Base-by-base conservation (phyloP, 2,329 filamentous ascomycete genomes). In the Chalara sp. region DNA sequence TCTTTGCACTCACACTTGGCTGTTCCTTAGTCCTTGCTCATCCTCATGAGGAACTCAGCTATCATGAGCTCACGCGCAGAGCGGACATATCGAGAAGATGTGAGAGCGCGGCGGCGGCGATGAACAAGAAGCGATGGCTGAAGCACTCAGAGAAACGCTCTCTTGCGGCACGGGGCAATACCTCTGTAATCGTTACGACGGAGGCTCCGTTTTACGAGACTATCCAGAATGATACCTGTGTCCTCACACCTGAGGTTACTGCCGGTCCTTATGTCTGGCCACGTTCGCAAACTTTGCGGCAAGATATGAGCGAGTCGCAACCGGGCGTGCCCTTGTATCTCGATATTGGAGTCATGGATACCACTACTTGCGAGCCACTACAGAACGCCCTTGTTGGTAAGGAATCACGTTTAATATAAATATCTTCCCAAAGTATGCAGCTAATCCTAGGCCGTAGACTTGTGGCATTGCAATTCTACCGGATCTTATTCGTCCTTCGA, bases 231-330 rank as follows among this genome's bases (percentile, higher is more conserved):
- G 53, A 64, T 45, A 71, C 72, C 30, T 79, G 76, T 56, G 64
- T 77, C 31, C 65, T 79, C 30, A 72, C 69, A 12, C 74, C 75
- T 2, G 76, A 79, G 58, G 72, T 73, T 21, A 78, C 71, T 7
- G 68, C 76, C 58, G 76, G 76, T 0, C 76, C 77, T 11, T 80
- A 79, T 65, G 47, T 68, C 67, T 57, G 44, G 46, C 50, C 55
- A 39, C 37, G 44, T 13, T 51, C 53, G 10, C 55, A 57, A 44
- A 50, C 50, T 10, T 51, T 57, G 31, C 66, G 68, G 28, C 68
- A 71, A 44, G 56, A 69, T 6, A 65, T 71, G 56, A 52, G 54
- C 8, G 68, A 71, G n/a, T 57, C 53, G 35, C 63, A 71, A 53
- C 46, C 40, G 5, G 68, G 68, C 50, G 61, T 70, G 10, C 67